phyloP scores from a whole-genome alignment of 805 yeast species.

The Priceomyces carsonii region DNA sequence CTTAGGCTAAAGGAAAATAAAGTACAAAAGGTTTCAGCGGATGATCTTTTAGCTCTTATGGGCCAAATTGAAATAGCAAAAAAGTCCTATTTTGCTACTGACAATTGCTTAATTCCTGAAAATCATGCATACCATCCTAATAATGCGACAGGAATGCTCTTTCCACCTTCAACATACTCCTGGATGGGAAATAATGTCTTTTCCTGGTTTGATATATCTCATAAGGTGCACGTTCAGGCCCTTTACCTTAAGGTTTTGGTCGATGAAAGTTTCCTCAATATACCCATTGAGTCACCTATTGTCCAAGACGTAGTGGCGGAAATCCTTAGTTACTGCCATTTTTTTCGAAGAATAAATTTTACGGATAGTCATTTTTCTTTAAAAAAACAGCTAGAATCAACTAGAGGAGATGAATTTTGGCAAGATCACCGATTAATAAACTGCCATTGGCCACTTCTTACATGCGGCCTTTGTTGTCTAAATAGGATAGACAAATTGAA shows the following conservation, averaged over 20 bases:
- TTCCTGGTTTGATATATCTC: slow-evolving; percentile 53
- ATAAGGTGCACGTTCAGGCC: slow-evolving; percentile 40
- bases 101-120: slow-evolving; percentile 11
- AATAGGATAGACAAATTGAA: slow-evolving; percentile 8
- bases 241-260: slow-evolving; percentile 29
- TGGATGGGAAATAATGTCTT: slow-evolving; percentile 16
- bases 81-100: slow-evolving; percentile 11
- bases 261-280: slow-evolving; percentile 10
- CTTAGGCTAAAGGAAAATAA: slow-evolving; percentile 17
- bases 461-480: slow-evolving; percentile 15
- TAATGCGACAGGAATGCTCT: slow-evolving; percentile 11
- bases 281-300: slow-evolving; percentile 9
- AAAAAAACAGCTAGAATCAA: slow-evolving; percentile 1
- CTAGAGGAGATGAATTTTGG: slow-evolving; percentile 5
- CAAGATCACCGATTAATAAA: slow-evolving; percentile 14
- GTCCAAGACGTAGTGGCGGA: slow-evolving; percentile 17
- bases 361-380: not conserved
- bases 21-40: slow-evolving; percentile 12
- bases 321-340: slow-evolving; percentile 15
- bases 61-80: slow-evolving; percentile 16
- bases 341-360: slow-evolving; percentile 14
- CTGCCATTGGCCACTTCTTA: slow-evolving; percentile 15
- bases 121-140: slow-evolving; percentile 15
- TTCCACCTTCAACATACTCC: slow-evolving; percentile 16
- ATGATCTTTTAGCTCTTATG: slow-evolving; percentile 18